phyloP scores from a whole-genome alignment of 2,329 filamentous ascomycete species.

The Exophiala calicioides region DNA sequence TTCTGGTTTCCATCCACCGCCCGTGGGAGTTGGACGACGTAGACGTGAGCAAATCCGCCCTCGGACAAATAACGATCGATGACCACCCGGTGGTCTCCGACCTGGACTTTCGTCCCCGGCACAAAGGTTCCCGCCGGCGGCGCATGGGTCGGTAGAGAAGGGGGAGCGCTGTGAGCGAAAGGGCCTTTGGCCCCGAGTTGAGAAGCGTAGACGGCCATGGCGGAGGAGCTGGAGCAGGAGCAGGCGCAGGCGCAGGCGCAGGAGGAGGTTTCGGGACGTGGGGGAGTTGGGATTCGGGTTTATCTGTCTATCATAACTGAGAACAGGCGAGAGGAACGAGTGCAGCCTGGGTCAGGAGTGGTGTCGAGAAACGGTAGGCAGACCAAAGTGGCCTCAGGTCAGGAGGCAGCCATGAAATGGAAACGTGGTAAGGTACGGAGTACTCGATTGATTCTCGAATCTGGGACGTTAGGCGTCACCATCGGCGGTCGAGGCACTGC shows the following conservation, averaged over 20 bases:
- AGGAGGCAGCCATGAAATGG: conserved; percentile 2
- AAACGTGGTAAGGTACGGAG: no score
- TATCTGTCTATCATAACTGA: conserved; percentile 7
- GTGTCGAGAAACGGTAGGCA: not conserved
- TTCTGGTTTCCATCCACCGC: conserved; percentile 75
- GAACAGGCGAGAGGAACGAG: not conserved
- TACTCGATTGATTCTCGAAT: no score
- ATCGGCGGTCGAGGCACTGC: conserved; percentile 3
- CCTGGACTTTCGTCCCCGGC: conserved; percentile 93
- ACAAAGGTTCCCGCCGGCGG: conserved; percentile 80
- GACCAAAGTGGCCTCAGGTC: not conserved
- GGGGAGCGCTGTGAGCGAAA: conserved; percentile 30
- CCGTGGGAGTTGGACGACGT: conserved; percentile 83
- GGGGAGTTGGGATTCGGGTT: conserved; percentile 2
- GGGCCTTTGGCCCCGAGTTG: conserved; percentile 25
- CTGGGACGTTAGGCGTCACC: not conserved
- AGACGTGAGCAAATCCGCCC: conserved; percentile 97
- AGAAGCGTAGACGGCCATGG: conserved; percentile 31
- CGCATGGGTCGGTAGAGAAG: conserved; percentile 33
- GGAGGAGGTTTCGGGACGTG: conserved; percentile 1
- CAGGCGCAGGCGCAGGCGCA: not conserved
- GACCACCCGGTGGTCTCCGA: conserved; percentile 86
- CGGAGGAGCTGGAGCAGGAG: conserved; percentile 14
- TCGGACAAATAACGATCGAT: conserved; percentile 98
- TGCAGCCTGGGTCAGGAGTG: not conserved